A percentile compares a stretch with the other conserved stretches of the same genome.
Conservation (phyloP, 73 alveolate species). For the Paramecium sexaurelia region DNA sequence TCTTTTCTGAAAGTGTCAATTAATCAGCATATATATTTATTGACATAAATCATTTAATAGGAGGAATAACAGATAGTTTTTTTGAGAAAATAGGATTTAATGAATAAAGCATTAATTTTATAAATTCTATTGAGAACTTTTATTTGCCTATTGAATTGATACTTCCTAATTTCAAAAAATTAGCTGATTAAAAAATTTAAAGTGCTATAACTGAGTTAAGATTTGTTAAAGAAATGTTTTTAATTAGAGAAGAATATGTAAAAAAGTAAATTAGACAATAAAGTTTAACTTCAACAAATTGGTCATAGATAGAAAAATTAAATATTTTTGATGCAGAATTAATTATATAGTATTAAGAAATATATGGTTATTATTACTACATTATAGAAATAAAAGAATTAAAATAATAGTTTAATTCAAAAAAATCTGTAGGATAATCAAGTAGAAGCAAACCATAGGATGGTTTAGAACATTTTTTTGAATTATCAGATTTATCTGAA, state of each 20-base stretch:
- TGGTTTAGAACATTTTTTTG: neutral
- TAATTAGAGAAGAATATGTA: neutral
- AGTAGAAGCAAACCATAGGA: neutral
- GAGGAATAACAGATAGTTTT: neutral
- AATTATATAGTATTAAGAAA: neutral
- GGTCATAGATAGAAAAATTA: neutral
- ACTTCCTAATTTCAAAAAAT: neutral
- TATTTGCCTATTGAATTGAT: neutral
- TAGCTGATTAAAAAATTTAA: neutral
- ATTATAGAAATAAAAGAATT: slow-evolving; percentile 1
- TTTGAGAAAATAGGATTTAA: neutral
- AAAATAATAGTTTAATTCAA: neutral
- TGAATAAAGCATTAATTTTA: neutral
- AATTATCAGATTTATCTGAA: slow-evolving; percentile 14
- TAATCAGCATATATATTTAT: neutral
- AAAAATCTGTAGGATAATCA: neutral
- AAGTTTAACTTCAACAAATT: neutral
- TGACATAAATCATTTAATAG: neutral
- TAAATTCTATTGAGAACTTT: neutral
- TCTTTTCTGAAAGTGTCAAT: neutral
- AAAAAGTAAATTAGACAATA: neutral
- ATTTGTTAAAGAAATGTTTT: neutral
- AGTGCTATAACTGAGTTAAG: slow-evolving; percentile 1
- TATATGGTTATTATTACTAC: slow-evolving; percentile 23
- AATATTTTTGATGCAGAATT: slow-evolving; percentile 14